These are phyloP conservation scores for Glonium stellatum DNA, from an alignment of 495 filamentous ascomycete species.

Conservation along the genomic window DNA sequence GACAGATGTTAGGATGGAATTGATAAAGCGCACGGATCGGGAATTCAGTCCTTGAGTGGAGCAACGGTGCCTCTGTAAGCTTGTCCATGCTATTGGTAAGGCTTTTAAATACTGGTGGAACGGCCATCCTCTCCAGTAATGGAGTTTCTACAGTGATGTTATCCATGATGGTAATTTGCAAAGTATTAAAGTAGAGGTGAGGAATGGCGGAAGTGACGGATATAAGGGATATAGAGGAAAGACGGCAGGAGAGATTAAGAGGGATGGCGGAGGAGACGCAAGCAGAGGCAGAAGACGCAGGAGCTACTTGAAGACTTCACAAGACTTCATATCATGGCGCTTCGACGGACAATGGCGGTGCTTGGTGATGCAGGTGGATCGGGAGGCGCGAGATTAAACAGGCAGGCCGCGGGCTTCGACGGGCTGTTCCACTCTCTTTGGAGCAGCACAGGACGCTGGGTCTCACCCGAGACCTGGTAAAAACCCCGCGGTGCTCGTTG, in stretches of 20 bases:
- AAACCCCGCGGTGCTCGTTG: background rate
- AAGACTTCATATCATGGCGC: conserved; percentile 1
- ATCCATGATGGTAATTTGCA: background rate
- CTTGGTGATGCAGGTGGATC: background rate
- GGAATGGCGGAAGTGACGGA: background rate
- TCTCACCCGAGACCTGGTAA: background rate
- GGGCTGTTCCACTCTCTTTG: background rate
- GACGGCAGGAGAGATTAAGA: background rate
- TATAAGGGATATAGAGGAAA: background rate
- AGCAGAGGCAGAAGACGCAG: background rate
- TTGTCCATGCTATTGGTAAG: background rate
- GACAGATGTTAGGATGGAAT: background rate
- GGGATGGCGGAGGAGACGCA: background rate
- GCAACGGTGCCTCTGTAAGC: background rate
- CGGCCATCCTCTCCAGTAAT: conserved; percentile 18
- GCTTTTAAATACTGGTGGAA: conserved; percentile 16
- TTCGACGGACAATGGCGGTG: background rate
- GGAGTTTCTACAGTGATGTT: conserved; percentile 13
- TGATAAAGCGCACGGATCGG: conserved; percentile 13
- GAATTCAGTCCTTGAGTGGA: conserved; percentile 16
- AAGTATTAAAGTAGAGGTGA: background rate
- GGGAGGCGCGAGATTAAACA: background rate
- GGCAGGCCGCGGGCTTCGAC: background rate
- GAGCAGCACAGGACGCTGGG: background rate
- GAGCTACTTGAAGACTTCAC: background rate